Percentiles rank a stretch among this genome's conserved stretches.
Evolutionary conservation across 2,329 filamentous ascomycete species (phyloP).

Genomic region (Cladosporium cucumerinum): DNA sequence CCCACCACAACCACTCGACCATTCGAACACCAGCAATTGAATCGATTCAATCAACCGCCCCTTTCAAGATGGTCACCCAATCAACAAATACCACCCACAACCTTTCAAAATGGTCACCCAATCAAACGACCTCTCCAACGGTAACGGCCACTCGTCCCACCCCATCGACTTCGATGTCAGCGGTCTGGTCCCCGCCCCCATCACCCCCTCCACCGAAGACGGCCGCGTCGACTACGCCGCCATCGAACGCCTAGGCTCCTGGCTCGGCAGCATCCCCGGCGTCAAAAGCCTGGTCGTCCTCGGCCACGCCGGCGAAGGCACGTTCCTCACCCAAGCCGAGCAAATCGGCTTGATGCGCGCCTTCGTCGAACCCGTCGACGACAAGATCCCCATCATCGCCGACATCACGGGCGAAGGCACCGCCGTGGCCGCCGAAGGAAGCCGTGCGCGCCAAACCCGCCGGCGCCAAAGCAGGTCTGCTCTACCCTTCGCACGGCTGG

Average conservation of each 20-base stretch:
- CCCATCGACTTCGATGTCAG: slow-evolving; percentile 43
- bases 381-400: slow-evolving; percentile 51
- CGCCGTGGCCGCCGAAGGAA: slow-evolving; percentile 51
- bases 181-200: slow-evolving; percentile 51
- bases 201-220: slow-evolving; percentile 51
- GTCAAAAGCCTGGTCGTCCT: slow-evolving; percentile 54
- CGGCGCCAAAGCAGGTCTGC: slow-evolving; percentile 49
- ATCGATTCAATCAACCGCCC: not conserved
- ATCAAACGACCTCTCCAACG: not conserved
- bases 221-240: slow-evolving; percentile 51
- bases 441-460: slow-evolving; percentile 51
- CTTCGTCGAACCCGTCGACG: slow-evolving; percentile 51
- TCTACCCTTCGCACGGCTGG: slow-evolving; percentile 55
- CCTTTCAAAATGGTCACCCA: not conserved
- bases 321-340: slow-evolving; percentile 51
- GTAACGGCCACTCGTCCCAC: not conserved
- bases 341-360: slow-evolving; percentile 51
- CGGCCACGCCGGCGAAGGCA: slow-evolving; percentile 55
- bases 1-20: not conserved
- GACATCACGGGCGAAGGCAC: slow-evolving; percentile 54
- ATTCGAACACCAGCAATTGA: not conserved
- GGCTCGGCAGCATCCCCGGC: slow-evolving; percentile 51
- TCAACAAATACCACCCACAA: not conserved
- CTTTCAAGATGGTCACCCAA: not conserved
- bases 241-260: slow-evolving; percentile 52